Conservation (phyloP, 441 rosid species). For the Dalechampia spathulata region DNA sequence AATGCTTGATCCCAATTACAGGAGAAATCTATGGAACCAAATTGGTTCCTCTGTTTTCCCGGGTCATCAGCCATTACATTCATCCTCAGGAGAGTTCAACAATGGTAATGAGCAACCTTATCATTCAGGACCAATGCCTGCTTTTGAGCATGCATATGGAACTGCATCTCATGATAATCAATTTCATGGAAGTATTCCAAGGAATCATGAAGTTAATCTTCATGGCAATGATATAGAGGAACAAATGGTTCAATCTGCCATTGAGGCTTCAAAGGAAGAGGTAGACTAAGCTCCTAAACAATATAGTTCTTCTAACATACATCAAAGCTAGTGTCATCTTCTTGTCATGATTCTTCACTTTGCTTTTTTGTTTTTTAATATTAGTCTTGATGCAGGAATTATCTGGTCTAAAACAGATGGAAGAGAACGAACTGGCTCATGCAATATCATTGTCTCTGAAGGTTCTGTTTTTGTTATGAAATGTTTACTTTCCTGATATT, state of each 20-base stretch:
- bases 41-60: slow-evolving; percentile 38
- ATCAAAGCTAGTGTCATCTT: slow-evolving; percentile 1
- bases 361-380: neutral
- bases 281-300: slow-evolving; percentile 24
- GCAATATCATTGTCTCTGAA: slow-evolving; percentile 68
- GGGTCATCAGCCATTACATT: slow-evolving; percentile 18
- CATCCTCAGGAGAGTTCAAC: slow-evolving; percentile 28
- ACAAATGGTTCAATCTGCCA: slow-evolving; percentile 66
- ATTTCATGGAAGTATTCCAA: slow-evolving; percentile 24
- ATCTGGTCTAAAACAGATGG: slow-evolving; percentile 26
- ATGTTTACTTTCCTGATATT: slow-evolving; percentile 11
- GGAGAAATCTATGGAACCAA: slow-evolving; percentile 52
- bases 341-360: slow-evolving; percentile 1
- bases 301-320: slow-evolving; percentile 10
- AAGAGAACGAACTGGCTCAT: slow-evolving; percentile 67
- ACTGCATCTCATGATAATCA: slow-evolving; percentile 27
- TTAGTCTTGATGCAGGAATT: slow-evolving; percentile 32
- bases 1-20: slow-evolving; percentile 60
- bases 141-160: slow-evolving; percentile 20
- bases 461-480: slow-evolving; percentile 31
- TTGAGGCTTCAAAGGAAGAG: slow-evolving; percentile 70
- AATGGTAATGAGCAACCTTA: slow-evolving; percentile 31
- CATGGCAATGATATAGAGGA: slow-evolving; percentile 42
- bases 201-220: slow-evolving; percentile 21
- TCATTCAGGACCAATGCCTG: slow-evolving; percentile 33